These are phyloP conservation scores for Paraphaeosphaeria minitans DNA, from an alignment of 2,329 filamentous ascomycete species.

Conservation along the genomic window DNA sequence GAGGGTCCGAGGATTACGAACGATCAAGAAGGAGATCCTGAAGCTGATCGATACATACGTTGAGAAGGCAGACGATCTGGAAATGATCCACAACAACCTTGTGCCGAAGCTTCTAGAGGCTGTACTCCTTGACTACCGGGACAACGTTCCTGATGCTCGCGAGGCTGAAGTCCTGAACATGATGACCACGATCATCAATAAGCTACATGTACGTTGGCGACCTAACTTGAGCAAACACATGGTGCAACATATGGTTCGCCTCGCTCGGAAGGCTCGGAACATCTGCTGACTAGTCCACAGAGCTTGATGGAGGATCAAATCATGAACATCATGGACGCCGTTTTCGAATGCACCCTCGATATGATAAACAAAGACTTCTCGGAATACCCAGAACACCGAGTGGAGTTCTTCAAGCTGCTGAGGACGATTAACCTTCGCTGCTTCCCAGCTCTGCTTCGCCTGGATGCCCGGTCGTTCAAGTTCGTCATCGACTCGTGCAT, in stretches of 20 bases:
- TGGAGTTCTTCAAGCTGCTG: slow-evolving; percentile 99
- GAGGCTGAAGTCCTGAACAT: slow-evolving; percentile 97
- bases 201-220: slow-evolving; percentile 83
- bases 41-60: slow-evolving; percentile 99
- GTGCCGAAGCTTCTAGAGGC: slow-evolving; percentile 95
- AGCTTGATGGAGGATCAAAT: slow-evolving; percentile 98
- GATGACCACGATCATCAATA: slow-evolving; percentile 96
- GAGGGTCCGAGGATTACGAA: slow-evolving; percentile 90
- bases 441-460: slow-evolving; percentile 90
- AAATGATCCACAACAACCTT: slow-evolving; percentile 91
- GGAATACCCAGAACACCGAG: slow-evolving; percentile 96
- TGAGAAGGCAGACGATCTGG: slow-evolving; percentile 94
- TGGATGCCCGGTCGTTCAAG: slow-evolving; percentile 97
- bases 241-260: slow-evolving; percentile 53
- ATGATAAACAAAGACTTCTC: slow-evolving; percentile 99
- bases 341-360: slow-evolving; percentile 96
- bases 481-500: slow-evolving; percentile 99
- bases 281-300: slow-evolving; percentile 53
- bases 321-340: slow-evolving; percentile 95
- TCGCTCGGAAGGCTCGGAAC: slow-evolving; percentile 26
- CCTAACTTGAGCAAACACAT: slow-evolving; percentile 58
- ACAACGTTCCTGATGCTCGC: slow-evolving; percentile 92
- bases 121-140: slow-evolving; percentile 93
- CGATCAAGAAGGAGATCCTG: slow-evolving; percentile 98
- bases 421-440: slow-evolving; percentile 96